These are phyloP conservation scores for Acrodontium crateriforme DNA, from an alignment of 2,329 filamentous ascomycete genomes.

Conservation along the genomic window DNA sequence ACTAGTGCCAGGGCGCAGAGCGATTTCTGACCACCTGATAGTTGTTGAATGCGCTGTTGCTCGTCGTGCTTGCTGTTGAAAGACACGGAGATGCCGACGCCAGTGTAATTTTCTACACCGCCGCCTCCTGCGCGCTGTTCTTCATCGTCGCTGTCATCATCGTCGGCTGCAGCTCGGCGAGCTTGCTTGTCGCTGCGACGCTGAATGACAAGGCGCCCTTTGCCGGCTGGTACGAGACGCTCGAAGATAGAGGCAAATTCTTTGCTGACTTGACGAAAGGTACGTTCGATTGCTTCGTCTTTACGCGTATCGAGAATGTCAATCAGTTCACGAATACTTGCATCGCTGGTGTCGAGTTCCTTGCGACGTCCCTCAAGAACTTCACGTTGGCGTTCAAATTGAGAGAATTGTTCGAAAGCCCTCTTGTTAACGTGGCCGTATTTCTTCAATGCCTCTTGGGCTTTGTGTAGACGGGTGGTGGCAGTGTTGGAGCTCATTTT, in stretches of 20 bases:
- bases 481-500: slow-evolving; percentile 59
- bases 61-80: slow-evolving; percentile 99
- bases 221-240: slow-evolving; percentile 84
- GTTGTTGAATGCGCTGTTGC: slow-evolving; percentile 92
- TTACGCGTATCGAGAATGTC: slow-evolving; percentile 87
- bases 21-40: slow-evolving; percentile 91
- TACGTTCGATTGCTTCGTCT: slow-evolving; percentile 94
- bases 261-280: slow-evolving; percentile 92
- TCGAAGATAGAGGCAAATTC: slow-evolving; percentile 91
- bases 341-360: slow-evolving; percentile 76
- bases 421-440: slow-evolving; percentile 99
- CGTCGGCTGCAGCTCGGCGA: slow-evolving; percentile 36
- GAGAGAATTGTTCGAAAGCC: slow-evolving; percentile 97
- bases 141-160: slow-evolving; percentile 34
- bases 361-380: slow-evolving; percentile 69
- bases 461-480: slow-evolving; percentile 65
- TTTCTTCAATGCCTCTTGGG: slow-evolving; percentile 86
- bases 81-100: slow-evolving; percentile 90
- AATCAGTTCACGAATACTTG: slow-evolving; percentile 83
- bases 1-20: slow-evolving; percentile 93
- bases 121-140: slow-evolving; percentile 31
- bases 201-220: slow-evolving; percentile 84
- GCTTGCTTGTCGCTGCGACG: slow-evolving; percentile 63
- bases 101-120: slow-evolving; percentile 83
- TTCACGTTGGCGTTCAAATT: slow-evolving; percentile 85